Evolutionary conservation across 2,329 filamentous ascomycete species (phyloP), one percentile per base, ranked within the genome.

Genomic region (Drechslerella dactyloides): DNA sequence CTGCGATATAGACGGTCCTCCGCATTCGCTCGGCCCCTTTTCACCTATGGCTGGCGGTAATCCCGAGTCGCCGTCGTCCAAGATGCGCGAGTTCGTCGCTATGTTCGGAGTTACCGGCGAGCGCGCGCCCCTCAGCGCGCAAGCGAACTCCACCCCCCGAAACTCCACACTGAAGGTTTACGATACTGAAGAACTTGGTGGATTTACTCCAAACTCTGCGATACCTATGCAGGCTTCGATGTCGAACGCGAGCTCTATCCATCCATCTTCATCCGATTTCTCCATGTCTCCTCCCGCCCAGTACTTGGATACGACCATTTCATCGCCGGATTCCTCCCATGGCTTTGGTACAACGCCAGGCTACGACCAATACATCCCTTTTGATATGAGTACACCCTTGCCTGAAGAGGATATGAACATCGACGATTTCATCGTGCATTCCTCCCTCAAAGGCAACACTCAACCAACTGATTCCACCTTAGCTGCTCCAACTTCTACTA

Each of bases 221-320:
- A 61, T 72, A n/a, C 68, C 68, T 6, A 72, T 72, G 68, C 68
- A 72, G 24, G 55, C 68, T 27, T 72, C 68, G 17, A 53, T 72
- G 27, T 72, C 68, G 3, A 72, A 72, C 17, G 19, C 68, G 2
- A 72, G 68, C 30, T 72, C 68, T 13, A 57, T 56, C 33, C 68
- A 72, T 33, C 68, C 68, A 37, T 72, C 68, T 11, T 72, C 68
- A 30, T 72, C 68, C 48, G 68, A 72, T 33, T 72, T 72, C 51
- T 72, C 68, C 60, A 72, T 72, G 68, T 72, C 68, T 15, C 68
- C 68, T 40, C 27, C 64, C 5, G 44, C 44, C 50, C 62, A 65
- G 15, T 72, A 72, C 27, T 57, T 72, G 33, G 68, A 72, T 15
- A 65, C 60, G 1, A 65, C 68, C 21, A 55, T 72, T 40, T 72